A percentile compares a stretch with the other conserved stretches of the same genome.
phyloP scores from a whole-genome alignment of 768 basidiomycete genomes.

The Suillus cothurnatus region DNA sequence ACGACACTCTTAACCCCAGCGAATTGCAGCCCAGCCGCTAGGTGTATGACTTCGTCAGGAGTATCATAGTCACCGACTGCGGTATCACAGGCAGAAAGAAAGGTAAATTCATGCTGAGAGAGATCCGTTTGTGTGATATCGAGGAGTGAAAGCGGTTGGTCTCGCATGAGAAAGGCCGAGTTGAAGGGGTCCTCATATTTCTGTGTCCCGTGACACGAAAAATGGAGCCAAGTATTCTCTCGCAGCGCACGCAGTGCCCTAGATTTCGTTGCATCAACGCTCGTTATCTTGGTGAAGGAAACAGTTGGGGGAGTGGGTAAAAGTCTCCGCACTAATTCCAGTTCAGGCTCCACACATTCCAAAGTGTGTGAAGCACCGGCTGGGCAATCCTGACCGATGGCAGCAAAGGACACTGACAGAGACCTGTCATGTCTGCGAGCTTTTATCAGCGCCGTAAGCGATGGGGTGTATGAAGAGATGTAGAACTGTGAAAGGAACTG shows the following conservation, averaged over 20 bases:
- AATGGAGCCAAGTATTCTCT: slow-evolving; percentile 17
- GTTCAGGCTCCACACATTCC: too few relatives aligned
- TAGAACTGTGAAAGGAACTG: too few relatives aligned
- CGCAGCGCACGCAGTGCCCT: not conserved
- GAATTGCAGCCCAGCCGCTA: not conserved
- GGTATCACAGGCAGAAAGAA: slow-evolving; percentile 23
- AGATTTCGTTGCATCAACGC: too few relatives aligned
- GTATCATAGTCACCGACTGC: not conserved
- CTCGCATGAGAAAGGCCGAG: slow-evolving; percentile 1
- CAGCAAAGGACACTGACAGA: too few relatives aligned
- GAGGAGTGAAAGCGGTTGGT: slow-evolving; percentile 1
- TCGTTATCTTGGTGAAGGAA: too few relatives aligned
- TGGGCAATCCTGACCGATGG: too few relatives aligned
- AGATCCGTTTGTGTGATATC: slow-evolving; percentile 9
- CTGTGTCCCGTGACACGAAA: slow-evolving; percentile 21
- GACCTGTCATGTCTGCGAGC: too few relatives aligned
- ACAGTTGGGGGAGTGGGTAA: too few relatives aligned
- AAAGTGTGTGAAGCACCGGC: too few relatives aligned
- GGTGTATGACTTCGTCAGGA: not conserved
- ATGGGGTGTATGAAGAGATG: too few relatives aligned
- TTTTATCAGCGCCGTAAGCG: too few relatives aligned
- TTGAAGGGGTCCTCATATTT: slow-evolving; percentile 15
- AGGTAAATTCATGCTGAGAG: slow-evolving; percentile 6
- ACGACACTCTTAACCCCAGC: not conserved
- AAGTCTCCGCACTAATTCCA: too few relatives aligned